phyloP scores from a whole-genome alignment of 352 stramenopile species.

The Detonula confervacea region DNA sequence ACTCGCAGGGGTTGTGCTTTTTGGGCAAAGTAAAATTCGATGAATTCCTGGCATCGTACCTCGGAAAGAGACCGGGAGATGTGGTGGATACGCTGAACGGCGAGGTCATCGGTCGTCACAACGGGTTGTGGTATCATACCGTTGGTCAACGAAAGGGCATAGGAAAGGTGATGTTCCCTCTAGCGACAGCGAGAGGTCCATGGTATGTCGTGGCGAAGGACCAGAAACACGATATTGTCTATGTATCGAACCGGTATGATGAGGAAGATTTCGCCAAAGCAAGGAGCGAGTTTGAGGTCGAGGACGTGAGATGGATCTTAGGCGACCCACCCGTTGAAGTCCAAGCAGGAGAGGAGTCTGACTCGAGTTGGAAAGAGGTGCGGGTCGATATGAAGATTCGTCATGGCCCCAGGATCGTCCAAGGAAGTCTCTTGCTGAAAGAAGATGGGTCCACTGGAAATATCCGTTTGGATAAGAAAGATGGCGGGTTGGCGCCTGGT shows the following conservation, averaged over 20 bases:
- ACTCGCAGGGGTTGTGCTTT: slow-evolving; percentile 89
- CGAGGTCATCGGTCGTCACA: slow-evolving; percentile 83
- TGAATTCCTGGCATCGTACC: slow-evolving; percentile 86
- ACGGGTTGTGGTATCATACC: slow-evolving; percentile 90
- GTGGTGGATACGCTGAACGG: slow-evolving; percentile 81
- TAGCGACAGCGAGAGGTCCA: slow-evolving; percentile 76
- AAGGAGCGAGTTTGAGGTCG: slow-evolving; percentile 81
- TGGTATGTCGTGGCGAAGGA: slow-evolving; percentile 89
- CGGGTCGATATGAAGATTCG: slow-evolving; percentile 84
- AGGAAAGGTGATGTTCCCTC: slow-evolving; percentile 77
- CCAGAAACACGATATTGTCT: slow-evolving; percentile 75
- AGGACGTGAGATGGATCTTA: slow-evolving; percentile 85
- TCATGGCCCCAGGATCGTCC: slow-evolving; percentile 82
- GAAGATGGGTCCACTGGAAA: slow-evolving; percentile 48
- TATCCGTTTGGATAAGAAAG: slow-evolving; percentile 75
- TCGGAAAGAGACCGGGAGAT: slow-evolving; percentile 80
- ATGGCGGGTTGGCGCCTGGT: slow-evolving; percentile 85
- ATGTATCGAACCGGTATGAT: slow-evolving; percentile 87
- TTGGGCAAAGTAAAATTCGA: slow-evolving; percentile 89
- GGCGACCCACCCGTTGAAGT: slow-evolving; percentile 43
- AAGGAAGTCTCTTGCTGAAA: slow-evolving; percentile 58
- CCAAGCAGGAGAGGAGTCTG: slow-evolving; percentile 10
- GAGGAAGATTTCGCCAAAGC: slow-evolving; percentile 67
- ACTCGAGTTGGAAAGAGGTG: slow-evolving; percentile 39
- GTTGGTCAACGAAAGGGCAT: slow-evolving; percentile 88